Percentiles rank a stretch among this genome's conserved stretches.
phyloP scores from a whole-genome alignment of 768 basidiomycete species.

The Leucocoprinus sp. region DNA sequence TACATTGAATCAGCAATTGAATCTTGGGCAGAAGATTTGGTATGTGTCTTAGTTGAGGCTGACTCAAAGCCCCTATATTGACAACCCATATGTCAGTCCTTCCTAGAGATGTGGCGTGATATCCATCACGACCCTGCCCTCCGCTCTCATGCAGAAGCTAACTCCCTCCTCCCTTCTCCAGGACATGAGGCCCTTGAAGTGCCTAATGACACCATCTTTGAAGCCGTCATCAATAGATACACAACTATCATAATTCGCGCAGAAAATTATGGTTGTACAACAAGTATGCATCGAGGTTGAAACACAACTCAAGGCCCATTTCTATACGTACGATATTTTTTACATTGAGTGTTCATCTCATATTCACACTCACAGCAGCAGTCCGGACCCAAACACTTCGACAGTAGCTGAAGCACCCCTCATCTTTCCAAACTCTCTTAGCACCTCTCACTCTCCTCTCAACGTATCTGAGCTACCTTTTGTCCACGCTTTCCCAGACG shows the following conservation, averaged over 20 bases:
- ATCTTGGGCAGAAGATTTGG: slow-evolving; percentile 85
- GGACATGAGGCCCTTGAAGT: slow-evolving; percentile 23
- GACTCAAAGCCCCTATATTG: too few relatives aligned
- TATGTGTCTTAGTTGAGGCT: too few relatives aligned
- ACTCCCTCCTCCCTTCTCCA: slow-evolving; percentile 41
- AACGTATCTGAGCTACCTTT: slow-evolving; percentile 65
- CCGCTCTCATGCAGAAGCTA: slow-evolving; percentile 42
- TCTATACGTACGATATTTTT: slow-evolving; percentile 33
- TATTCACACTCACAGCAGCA: slow-evolving; percentile 1
- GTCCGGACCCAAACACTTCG: neutral
- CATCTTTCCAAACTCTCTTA: slow-evolving; percentile 65
- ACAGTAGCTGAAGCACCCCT: slow-evolving; percentile 3
- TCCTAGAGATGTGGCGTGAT: slow-evolving; percentile 83
- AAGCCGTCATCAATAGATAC: slow-evolving; percentile 64
- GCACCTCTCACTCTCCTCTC: slow-evolving; percentile 74
- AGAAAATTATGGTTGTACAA: slow-evolving; percentile 81
- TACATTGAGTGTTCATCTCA: neutral
- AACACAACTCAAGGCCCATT: slow-evolving; percentile 62
- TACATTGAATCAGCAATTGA: slow-evolving; percentile 66
- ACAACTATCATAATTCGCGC: slow-evolving; percentile 53
- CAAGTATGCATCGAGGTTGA: slow-evolving; percentile 82
- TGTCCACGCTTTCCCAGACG: slow-evolving; percentile 50
- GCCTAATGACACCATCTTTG: slow-evolving; percentile 68
- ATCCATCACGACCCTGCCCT: slow-evolving; percentile 55
- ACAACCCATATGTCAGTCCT: slow-evolving; percentile 54